These are phyloP conservation scores for Thalassia testudinum DNA, from an alignment of 116 monocot species.

Conservation along the genomic window DNA sequence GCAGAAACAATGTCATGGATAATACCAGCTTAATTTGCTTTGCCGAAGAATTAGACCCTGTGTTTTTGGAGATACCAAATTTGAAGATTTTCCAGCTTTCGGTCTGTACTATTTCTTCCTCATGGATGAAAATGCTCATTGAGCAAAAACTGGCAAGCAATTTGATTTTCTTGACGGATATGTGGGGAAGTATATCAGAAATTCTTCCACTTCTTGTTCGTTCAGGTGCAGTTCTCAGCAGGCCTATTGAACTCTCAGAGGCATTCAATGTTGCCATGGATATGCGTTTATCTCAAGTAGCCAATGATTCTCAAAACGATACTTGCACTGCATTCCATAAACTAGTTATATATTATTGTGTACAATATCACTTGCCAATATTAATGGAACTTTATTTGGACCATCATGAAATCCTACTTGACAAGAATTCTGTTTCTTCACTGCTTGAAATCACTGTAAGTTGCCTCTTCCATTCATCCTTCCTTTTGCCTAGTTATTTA, in stretches of 20 bases:
- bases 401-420: conserved; percentile 39
- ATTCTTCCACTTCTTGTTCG: conserved; percentile 48
- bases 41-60: conserved; percentile 53
- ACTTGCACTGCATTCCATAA: conserved; percentile 46
- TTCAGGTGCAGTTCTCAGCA: conserved; percentile 33
- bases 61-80: conserved; percentile 50
- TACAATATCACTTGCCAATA: conserved; percentile 47
- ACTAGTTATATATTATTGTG: conserved; percentile 49
- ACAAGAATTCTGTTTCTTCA: conserved; percentile 31
- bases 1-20: background rate
- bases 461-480: conserved; percentile 7
- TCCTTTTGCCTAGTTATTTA: conserved; percentile 5
- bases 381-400: conserved; percentile 87
- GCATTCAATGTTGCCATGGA: conserved; percentile 6
- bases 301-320: conserved; percentile 9
- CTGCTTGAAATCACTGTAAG: conserved; percentile 75
- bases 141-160: conserved; percentile 73
- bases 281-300: conserved; percentile 12
- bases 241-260: conserved; percentile 7
- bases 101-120: conserved; percentile 27
- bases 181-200: conserved; percentile 56
- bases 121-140: conserved; percentile 52
- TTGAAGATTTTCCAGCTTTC: conserved; percentile 46
- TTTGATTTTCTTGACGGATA: conserved; percentile 69
- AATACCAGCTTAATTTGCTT: conserved; percentile 20